Conservation (phyloP, 2,329 filamentous ascomycete genomes). For the Lachnellula occidentalis region DNA sequence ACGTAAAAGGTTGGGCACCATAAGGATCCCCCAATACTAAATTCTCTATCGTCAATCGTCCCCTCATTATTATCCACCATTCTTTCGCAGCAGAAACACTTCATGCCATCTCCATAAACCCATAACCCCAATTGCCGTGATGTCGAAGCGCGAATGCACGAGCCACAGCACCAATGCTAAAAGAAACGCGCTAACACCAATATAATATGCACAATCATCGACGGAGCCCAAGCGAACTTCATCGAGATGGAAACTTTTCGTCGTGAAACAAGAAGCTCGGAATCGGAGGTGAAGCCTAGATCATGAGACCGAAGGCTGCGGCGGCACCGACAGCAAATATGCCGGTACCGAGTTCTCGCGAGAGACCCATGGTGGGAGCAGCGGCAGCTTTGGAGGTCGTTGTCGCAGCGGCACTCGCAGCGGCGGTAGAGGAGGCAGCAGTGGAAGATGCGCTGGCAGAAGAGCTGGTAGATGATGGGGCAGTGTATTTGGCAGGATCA, state of each 20-base stretch:
- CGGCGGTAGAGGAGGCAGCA: constrained; percentile 15
- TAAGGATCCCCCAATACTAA: not conserved
- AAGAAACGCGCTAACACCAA: constrained; percentile 22
- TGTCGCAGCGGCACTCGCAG: constrained; percentile 26
- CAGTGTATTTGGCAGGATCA: constrained; percentile 24
- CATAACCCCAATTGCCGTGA: constrained; percentile 3
- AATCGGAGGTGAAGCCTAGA: constrained; percentile 37
- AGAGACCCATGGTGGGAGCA: constrained; percentile 33
- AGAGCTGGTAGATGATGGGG: constrained; percentile 24
- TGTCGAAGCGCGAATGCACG: constrained; percentile 20
- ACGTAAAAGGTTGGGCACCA: not conserved
- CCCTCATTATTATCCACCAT: constrained; percentile 11
- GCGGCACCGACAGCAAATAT: constrained; percentile 47
- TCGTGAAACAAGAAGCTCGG: constrained; percentile 1
- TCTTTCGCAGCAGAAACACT: constrained; percentile 2
- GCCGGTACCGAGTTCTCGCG: constrained; percentile 39
- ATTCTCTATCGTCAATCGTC: constrained; percentile 17
- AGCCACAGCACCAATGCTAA: constrained; percentile 32
- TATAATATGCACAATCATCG: constrained; percentile 25
- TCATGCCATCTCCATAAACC: constrained; percentile 1
- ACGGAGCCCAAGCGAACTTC: not conserved
- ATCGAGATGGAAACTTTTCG: constrained; percentile 10
- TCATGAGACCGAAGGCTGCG: constrained; percentile 48
- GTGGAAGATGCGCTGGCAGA: constrained; percentile 38
- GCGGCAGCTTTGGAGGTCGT: constrained; percentile 36